Percentiles rank a stretch among this genome's conserved stretches.
Evolutionary conservation across 345 rosid genomes (phyloP).

Genomic region (Anastatica hierochuntica): DNA sequence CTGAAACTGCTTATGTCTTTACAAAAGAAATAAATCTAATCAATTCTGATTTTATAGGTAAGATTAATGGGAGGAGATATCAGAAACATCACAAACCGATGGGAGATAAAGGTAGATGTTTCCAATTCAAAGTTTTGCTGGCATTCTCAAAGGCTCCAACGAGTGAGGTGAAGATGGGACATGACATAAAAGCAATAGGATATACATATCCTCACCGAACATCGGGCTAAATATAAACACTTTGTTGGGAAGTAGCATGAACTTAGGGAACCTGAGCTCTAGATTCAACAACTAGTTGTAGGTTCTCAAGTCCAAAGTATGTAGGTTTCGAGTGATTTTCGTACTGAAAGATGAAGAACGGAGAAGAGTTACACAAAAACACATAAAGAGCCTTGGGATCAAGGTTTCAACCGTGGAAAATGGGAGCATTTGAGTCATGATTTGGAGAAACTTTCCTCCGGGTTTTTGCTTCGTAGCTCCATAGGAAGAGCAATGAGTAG

Average conservation of each 20-base stretch:
- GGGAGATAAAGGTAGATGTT: conserved; percentile 59
- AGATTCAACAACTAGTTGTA: conserved; percentile 26
- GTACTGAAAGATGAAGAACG: conserved; percentile 40
- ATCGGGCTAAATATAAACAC: conserved; percentile 19
- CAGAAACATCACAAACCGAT: conserved; percentile 36
- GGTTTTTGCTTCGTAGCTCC: conserved; percentile 31
- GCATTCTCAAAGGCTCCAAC: conserved; percentile 3
- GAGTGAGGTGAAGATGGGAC: neutral
- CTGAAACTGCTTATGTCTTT: neutral
- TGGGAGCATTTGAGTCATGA: conserved; percentile 29
- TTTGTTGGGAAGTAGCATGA: conserved; percentile 6
- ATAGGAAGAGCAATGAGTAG: conserved; percentile 10
- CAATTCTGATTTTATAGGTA: conserved; percentile 40
- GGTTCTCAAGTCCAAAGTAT: no score
- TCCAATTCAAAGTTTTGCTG: conserved; percentile 50
- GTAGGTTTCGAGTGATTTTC: conserved; percentile 51
- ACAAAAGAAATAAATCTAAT: no score
- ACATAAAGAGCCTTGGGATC: conserved; percentile 43
- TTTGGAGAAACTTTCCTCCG: conserved; percentile 18
- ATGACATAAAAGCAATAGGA: conserved; percentile 19
- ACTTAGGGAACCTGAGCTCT: conserved; percentile 27
- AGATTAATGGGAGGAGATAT: conserved; percentile 82
- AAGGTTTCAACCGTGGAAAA: conserved; percentile 29
- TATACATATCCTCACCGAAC: conserved; percentile 7
- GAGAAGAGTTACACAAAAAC: conserved; percentile 31